Evolutionary conservation across 106 monocot genomes (phyloP).

Genomic region (Dioscorea dumetorum): DNA sequence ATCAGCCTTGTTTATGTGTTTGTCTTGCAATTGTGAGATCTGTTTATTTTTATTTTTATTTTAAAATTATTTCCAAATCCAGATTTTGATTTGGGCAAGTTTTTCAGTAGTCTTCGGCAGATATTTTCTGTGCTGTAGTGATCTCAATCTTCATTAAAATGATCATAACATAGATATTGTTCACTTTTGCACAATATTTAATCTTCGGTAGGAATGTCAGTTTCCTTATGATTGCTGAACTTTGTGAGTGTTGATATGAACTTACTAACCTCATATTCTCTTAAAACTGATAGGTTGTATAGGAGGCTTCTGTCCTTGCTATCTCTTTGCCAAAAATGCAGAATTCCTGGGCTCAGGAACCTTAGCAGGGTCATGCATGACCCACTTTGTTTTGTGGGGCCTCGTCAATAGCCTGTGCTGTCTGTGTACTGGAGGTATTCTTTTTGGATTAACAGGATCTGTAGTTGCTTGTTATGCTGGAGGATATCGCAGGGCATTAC

Average conservation of each 20-base stretch:
- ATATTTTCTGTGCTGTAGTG: not conserved
- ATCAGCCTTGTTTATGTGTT: too few species aligned
- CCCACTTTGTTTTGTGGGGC: conserved; percentile 80
- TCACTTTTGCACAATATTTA: not conserved
- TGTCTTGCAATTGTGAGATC: too few species aligned
- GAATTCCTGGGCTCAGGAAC: conserved; percentile 84
- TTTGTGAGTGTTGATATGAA: not conserved
- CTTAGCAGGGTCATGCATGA: conserved; percentile 68
- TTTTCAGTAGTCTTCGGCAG: too few species aligned
- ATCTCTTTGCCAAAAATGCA: conserved; percentile 88
- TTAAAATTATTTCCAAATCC: too few species aligned
- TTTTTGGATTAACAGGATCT: conserved; percentile 60
- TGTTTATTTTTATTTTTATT: too few species aligned
- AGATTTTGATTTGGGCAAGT: too few species aligned
- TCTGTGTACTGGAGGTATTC: conserved; percentile 53
- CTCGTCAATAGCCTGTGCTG: conserved; percentile 75
- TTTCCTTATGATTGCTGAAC: not conserved
- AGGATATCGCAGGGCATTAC: conserved; percentile 58
- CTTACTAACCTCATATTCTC: not conserved
- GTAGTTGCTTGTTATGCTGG: conserved; percentile 83
- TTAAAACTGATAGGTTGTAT: conserved; percentile 56
- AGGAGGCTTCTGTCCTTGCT: conserved; percentile 77
- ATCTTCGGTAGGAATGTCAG: too few species aligned
- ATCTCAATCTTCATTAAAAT: not conserved
- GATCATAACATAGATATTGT: not conserved